A percentile compares a stretch with the other conserved stretches of the same genome.
Conservation (phyloP, 1,284 basidiomycete genomes). For the Chalciporus piperatoides region DNA sequence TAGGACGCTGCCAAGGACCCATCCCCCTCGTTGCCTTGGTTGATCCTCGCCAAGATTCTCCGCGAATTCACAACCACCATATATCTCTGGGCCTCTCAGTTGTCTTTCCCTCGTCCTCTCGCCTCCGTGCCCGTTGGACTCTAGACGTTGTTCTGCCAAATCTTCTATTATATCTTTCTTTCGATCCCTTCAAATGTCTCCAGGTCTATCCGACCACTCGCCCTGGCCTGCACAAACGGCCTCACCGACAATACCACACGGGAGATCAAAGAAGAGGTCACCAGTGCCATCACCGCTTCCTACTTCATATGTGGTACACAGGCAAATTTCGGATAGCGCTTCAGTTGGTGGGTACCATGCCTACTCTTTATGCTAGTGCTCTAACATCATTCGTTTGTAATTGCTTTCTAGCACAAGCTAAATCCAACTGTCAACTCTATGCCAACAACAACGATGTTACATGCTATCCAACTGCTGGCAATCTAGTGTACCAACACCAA, state of each 20-base stretch:
- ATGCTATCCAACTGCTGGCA: constrained; percentile 59
- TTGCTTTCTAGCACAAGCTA: constrained; percentile 33
- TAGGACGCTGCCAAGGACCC: constrained; percentile 21
- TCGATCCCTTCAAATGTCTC: constrained; percentile 34
- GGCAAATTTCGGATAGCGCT: constrained; percentile 39
- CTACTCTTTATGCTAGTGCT: neutral
- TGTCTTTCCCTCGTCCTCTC: constrained; percentile 8
- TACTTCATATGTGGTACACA: constrained; percentile 13
- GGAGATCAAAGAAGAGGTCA: constrained; percentile 27
- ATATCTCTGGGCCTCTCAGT: constrained; percentile 21
- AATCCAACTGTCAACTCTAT: constrained; percentile 32
- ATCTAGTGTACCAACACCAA: constrained; percentile 58
- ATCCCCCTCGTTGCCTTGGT: constrained; percentile 13
- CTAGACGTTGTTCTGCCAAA: constrained; percentile 21
- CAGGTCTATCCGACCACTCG: constrained; percentile 28
- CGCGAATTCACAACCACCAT: constrained; percentile 15
- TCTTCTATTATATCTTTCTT: constrained; percentile 24
- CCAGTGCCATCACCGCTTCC: constrained; percentile 14
- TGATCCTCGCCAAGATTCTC: constrained; percentile 5
- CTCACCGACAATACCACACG: constrained; percentile 24
- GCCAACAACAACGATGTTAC: constrained; percentile 67
- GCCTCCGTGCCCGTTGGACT: constrained; percentile 10
- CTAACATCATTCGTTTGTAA: constrained; percentile 14
- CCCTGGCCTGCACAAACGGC: constrained; percentile 40
- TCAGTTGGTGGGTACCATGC: constrained; percentile 39